Conservation (phyloP, 306 rosid genomes). For the Cucumis melo region DNA sequence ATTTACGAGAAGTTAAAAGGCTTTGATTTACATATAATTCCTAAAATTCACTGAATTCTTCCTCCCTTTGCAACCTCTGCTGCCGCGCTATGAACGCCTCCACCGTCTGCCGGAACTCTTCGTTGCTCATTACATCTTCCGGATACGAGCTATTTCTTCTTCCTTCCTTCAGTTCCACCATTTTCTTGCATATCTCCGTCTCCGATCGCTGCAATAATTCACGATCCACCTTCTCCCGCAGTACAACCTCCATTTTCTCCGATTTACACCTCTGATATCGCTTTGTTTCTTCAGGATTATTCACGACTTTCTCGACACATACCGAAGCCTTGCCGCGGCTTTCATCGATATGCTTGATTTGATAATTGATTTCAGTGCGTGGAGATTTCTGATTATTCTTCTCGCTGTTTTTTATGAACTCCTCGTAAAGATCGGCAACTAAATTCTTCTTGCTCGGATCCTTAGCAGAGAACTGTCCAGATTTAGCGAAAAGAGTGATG, state of each 20-base stretch:
- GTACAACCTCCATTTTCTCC: slow-evolving; percentile 12
- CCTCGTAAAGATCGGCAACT: slow-evolving; percentile 33
- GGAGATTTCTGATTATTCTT: slow-evolving; percentile 15
- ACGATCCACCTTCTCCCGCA: slow-evolving; percentile 17
- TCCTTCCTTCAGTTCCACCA: background rate
- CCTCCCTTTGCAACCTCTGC: slow-evolving; percentile 53
- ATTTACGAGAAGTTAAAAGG: background rate
- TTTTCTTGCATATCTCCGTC: slow-evolving; percentile 31
- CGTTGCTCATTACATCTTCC: slow-evolving; percentile 59
- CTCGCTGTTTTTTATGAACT: slow-evolving; percentile 26
- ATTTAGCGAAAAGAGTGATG: slow-evolving; percentile 51
- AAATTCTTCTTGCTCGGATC: slow-evolving; percentile 10
- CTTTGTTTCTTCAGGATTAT: slow-evolving; percentile 8
- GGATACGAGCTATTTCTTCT: slow-evolving; percentile 9
- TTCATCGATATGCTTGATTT: background rate
- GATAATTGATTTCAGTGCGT: background rate
- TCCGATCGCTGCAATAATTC: slow-evolving; percentile 30
- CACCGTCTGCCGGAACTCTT: slow-evolving; percentile 61
- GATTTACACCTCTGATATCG: slow-evolving; percentile 34
- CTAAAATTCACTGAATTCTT: slow-evolving; percentile 13
- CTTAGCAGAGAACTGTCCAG: slow-evolving; percentile 36
- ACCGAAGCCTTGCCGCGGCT: background rate
- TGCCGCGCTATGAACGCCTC: slow-evolving; percentile 78
- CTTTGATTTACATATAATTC: background rate
- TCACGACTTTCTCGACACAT: background rate